phyloP scores from a whole-genome alignment of 2,329 filamentous ascomycete species.

The Lachnellula subtilissima region DNA sequence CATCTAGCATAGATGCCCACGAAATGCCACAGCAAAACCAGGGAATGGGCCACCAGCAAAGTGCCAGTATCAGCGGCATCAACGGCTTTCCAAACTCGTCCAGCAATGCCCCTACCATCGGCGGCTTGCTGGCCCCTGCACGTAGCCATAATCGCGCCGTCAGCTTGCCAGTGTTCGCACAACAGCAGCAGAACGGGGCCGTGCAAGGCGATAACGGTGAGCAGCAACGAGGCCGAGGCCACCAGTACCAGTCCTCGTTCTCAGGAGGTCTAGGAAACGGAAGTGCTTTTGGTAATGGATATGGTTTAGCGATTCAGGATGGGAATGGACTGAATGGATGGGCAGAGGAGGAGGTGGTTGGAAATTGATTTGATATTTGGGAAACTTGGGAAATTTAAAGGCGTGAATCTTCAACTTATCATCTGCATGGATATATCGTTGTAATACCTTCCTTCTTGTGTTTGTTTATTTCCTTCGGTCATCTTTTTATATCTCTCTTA shows the following conservation, averaged over 20 bases:
- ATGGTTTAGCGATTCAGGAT: slow-evolving; percentile 58
- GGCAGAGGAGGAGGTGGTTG: slow-evolving; percentile 51
- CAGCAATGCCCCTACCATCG: slow-evolving; percentile 63
- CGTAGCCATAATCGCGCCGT: slow-evolving; percentile 67
- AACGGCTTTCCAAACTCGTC: slow-evolving; percentile 49
- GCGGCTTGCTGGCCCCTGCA: slow-evolving; percentile 70
- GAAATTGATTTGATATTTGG: slow-evolving; percentile 22
- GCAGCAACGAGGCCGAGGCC: slow-evolving; percentile 49
- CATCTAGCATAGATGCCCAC: slow-evolving; percentile 51
- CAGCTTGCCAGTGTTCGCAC: slow-evolving; percentile 71
- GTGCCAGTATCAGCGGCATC: slow-evolving; percentile 57
- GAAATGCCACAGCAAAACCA: slow-evolving; percentile 59
- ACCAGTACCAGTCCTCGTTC: slow-evolving; percentile 62
- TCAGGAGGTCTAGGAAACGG: slow-evolving; percentile 28
- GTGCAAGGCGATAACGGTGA: slow-evolving; percentile 31
- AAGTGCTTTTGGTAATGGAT: slow-evolving; percentile 36
- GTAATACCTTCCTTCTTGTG: slow-evolving; percentile 22
- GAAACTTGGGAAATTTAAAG: not conserved
- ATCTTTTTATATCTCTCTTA: not conserved
- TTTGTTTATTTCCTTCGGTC: slow-evolving; percentile 13
- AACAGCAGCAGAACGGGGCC: slow-evolving; percentile 43
- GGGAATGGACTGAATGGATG: slow-evolving; percentile 55
- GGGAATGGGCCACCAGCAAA: slow-evolving; percentile 58
- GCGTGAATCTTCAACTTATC: slow-evolving; percentile 3
- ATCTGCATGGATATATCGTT: slow-evolving; percentile 25